Percentiles rank a stretch among this genome's conserved stretches.
These are phyloP conservation scores for Heliosperma pusillum DNA, from an alignment of 148 eudicot species.

Conservation along the genomic window DNA sequence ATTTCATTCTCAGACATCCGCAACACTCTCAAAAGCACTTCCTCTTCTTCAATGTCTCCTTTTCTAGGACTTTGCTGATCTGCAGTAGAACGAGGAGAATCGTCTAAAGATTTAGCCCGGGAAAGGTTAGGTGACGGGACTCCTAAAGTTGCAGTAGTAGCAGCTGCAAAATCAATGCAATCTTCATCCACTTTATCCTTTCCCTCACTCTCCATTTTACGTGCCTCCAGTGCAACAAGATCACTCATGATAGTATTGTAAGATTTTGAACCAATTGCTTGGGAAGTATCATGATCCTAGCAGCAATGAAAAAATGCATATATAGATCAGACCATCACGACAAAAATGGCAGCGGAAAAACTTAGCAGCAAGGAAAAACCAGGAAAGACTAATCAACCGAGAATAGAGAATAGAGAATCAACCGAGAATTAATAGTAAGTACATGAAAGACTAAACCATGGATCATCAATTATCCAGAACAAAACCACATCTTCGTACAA, in stretches of 20 bases:
- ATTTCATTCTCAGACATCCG: conserved; percentile 49
- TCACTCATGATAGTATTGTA: conserved; percentile 87
- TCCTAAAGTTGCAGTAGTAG: conserved; percentile 89
- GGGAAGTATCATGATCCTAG: conserved; percentile 71
- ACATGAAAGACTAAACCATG: background rate
- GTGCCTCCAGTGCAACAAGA: conserved; percentile 80
- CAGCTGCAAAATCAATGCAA: conserved; percentile 86
- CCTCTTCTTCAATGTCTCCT: conserved; percentile 84
- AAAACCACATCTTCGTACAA: background rate
- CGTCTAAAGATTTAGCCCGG: conserved; percentile 64
- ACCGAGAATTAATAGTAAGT: background rate
- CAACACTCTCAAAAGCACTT: conserved; percentile 52
- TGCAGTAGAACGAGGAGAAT: conserved; percentile 39
- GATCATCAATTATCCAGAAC: background rate
- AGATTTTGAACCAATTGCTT: conserved; percentile 77
- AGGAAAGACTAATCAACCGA: background rate
- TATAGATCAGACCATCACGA: conserved; percentile 4
- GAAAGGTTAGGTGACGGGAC: conserved; percentile 87
- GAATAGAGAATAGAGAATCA: background rate
- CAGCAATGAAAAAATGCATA: conserved; percentile 29
- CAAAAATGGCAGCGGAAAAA: conserved; percentile 3
- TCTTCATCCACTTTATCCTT: conserved; percentile 57
- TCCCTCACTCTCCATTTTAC: conserved; percentile 38
- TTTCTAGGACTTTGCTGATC: conserved; percentile 36
- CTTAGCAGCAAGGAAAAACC: background rate